Evolutionary conservation across 495 filamentous ascomycete species (phyloP).

Genomic region (Penicillium coffeae): DNA sequence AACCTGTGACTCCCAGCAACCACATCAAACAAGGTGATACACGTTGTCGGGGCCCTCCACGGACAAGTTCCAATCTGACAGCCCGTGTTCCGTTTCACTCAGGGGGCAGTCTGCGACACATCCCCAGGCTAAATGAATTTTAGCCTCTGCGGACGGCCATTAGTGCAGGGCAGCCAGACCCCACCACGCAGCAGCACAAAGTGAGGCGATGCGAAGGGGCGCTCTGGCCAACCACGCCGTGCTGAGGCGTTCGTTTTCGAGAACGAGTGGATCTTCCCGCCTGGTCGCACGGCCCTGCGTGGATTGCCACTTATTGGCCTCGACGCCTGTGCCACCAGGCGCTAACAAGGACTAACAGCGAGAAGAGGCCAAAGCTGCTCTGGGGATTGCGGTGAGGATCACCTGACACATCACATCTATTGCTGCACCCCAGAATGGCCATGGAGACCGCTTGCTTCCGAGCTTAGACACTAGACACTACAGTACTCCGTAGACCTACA

Average conservation of each 20-base stretch:
- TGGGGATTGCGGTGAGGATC: constrained; percentile 6
- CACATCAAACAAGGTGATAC: too few relatives aligned
- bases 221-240: constrained; percentile 9
- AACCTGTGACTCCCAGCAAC: not conserved
- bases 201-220: constrained; percentile 18
- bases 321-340: not conserved
- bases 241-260: constrained; percentile 11
- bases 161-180: not conserved
- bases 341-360: too few relatives aligned
- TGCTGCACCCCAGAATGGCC: constrained; percentile 14
- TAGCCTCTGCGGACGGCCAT: not conserved
- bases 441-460: constrained; percentile 6
- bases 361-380: not conserved
- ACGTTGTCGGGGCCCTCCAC: constrained; percentile 4
- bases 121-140: not conserved
- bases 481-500: too few relatives aligned
- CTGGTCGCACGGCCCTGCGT: constrained; percentile 12
- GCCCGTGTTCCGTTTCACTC: constrained; percentile 5
- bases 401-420: constrained; percentile 15
- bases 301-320: constrained; percentile 3
- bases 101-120: not conserved
- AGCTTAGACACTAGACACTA: not conserved
- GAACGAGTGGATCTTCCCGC: constrained; percentile 18
- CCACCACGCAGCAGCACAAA: constrained; percentile 6
- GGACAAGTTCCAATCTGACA: constrained; percentile 2